Percentiles rank a stretch among this genome's conserved stretches.
Conservation (phyloP, 352 stramenopile species). For the Pythium insidiosum region DNA sequence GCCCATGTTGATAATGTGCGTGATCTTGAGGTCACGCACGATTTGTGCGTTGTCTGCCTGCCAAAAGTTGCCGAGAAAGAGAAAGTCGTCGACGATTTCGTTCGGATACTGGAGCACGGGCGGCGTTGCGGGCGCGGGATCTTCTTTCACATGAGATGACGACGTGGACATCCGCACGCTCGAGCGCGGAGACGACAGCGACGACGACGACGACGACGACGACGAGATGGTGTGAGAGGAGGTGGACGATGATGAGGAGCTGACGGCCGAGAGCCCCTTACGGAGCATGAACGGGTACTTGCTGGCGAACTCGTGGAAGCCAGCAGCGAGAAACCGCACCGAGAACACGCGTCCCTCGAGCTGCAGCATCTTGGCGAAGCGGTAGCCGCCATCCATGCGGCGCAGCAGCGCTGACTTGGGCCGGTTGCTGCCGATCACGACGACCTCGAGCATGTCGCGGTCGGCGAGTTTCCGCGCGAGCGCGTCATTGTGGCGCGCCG, state of each 20-base stretch:
- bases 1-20: constrained; percentile 68
- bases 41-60: constrained; percentile 58
- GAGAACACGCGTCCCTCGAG: constrained; percentile 62
- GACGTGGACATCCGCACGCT: neutral
- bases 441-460: constrained; percentile 65
- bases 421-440: constrained; percentile 54
- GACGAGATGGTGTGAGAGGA: neutral
- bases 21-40: constrained; percentile 49
- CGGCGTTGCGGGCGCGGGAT: neutral
- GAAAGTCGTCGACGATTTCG: constrained; percentile 64
- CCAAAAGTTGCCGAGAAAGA: constrained; percentile 78
- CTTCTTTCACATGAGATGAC: too few relatives aligned
- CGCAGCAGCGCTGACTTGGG: constrained; percentile 38
- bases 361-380: constrained; percentile 52
- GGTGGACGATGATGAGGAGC: too few relatives aligned
- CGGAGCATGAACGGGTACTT: constrained; percentile 66
- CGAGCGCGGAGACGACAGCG: neutral
- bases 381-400: constrained; percentile 60
- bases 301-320: constrained; percentile 49
- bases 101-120: constrained; percentile 49
- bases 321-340: constrained; percentile 57
- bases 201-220: constrained; percentile 12
- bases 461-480: constrained; percentile 32
- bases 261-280: too few relatives aligned
- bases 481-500: constrained; percentile 18